Conservation (phyloP, 805 yeast species). For the Clavispora santaluciae region DNA sequence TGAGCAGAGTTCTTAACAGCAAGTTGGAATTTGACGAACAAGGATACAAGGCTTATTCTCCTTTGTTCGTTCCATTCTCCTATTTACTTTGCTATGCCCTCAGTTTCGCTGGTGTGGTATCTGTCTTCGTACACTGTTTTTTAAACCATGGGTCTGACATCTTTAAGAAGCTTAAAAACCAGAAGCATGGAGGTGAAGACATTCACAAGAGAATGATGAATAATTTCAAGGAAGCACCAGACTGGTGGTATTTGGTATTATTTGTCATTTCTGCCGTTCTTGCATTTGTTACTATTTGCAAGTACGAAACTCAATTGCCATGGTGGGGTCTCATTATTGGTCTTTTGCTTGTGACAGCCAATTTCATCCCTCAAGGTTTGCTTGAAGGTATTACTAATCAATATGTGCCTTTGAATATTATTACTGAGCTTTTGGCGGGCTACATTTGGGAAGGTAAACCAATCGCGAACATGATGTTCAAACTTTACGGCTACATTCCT, state of each 20-base stretch:
- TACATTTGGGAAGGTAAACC: conserved; percentile 17
- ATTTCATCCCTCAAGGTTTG: conserved; percentile 16
- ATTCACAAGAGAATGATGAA: conserved; percentile 19
- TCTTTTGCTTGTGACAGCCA: conserved; percentile 11
- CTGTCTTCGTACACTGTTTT: conserved; percentile 16
- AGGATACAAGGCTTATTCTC: conserved; percentile 16
- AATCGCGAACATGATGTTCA: conserved; percentile 17
- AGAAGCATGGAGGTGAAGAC: conserved; percentile 15
- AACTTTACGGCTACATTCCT: conserved; percentile 17
- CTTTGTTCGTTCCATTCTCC: conserved; percentile 17
- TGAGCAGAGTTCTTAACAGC: conserved; percentile 13
- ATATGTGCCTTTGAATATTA: conserved; percentile 17
- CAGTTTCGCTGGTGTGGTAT: conserved; percentile 19
- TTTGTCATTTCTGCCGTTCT: conserved; percentile 10
- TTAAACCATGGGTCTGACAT: conserved; percentile 19
- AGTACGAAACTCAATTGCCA: conserved; percentile 15
- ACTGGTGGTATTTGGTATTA: conserved; percentile 18
- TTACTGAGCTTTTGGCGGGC: conserved; percentile 18
- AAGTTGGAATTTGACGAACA: conserved; percentile 13
- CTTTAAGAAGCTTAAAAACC: conserved; percentile 11
- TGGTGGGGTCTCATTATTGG: conserved; percentile 16
- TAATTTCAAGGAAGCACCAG: conserved; percentile 17
- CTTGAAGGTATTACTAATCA: conserved; percentile 18
- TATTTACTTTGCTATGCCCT: conserved; percentile 18
- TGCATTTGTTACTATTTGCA: conserved; percentile 14